Evolutionary conservation across 176 grass and related monocot genomes (phyloP), one percentile per base, ranked within the genome.

Genomic region (Ensete ventricosum): DNA sequence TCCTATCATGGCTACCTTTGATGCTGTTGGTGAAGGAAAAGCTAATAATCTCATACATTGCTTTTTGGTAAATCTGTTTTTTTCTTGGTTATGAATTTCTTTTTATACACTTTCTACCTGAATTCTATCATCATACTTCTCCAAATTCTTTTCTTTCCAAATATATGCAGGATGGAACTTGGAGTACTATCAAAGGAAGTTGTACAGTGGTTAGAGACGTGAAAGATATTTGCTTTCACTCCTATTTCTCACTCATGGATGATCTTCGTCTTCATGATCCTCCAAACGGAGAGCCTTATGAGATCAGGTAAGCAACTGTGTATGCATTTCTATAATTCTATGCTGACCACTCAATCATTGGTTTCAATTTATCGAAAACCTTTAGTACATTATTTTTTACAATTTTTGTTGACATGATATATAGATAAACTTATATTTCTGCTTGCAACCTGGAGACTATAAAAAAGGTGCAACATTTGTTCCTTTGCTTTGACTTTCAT

Each of bases 1-100:
- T 62, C 93, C 93, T 8, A 76, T 90, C 70, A 88, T 96, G 82
- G 90, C 93, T 1, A 96, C 93, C 19, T 90, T 96, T 12, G 79
- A 80, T 81, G 93, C 93, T 67, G 85, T 96, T 77, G 93, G 93
- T 75, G 87, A 96, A 88, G 93, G 90, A 69, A 96, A 92, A 87
- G 80, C 89, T 64, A 83, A 90, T 27, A 55, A 88, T 16, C 84
- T 96, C 79, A 29, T 84, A 53, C 93, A 96, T 79, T 96, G 90
- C 83, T 88, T 92, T 84, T 81, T 92, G 83, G 93, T 96, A 90
- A 12, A 23, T 72, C 21, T 84, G 76, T 65, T 20, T 72, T 81
- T 57, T 54, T 50, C 11, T 17, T 57, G 74, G 76, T 27, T 62
- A 16, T 73, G 50, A 12, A 64, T 26, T 64, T 53, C 71, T 76